Conservation (phyloP, 495 filamentous ascomycete genomes). For the Aspergillus egyptiacus region DNA sequence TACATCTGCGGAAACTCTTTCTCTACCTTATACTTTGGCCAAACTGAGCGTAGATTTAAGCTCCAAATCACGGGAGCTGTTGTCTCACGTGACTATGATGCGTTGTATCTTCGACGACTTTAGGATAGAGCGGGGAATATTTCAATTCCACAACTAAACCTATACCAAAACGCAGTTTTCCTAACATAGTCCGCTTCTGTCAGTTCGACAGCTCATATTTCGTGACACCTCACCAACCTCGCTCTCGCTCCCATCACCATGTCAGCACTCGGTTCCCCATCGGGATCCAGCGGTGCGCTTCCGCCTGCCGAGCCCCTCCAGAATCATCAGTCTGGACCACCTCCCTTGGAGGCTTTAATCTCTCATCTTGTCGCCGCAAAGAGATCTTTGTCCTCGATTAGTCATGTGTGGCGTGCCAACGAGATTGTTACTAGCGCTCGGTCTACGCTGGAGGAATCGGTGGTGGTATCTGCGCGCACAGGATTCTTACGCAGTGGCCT, state of each 20-base stretch:
- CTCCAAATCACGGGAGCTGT: too few species aligned
- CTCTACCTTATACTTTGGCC: too few species aligned
- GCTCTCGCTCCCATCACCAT: constrained; percentile 15
- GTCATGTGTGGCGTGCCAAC: constrained; percentile 78
- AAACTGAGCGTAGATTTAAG: too few species aligned
- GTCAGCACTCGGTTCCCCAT: constrained; percentile 32
- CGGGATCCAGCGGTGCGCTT: constrained; percentile 16
- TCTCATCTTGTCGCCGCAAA: constrained; percentile 82
- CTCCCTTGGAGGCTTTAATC: constrained; percentile 65
- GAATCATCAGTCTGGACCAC: constrained; percentile 21
- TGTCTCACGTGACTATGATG: too few species aligned
- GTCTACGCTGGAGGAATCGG: constrained; percentile 69
- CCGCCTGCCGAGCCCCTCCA: constrained; percentile 10
- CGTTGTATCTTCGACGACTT: not conserved
- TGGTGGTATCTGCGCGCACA: constrained; percentile 70
- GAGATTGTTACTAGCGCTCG: constrained; percentile 76
- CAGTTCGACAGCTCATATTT: not conserved
- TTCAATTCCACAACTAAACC: too few species aligned
- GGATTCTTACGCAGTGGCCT: constrained; percentile 69
- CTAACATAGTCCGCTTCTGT: not conserved
- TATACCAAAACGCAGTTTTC: constrained; percentile 1
- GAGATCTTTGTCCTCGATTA: constrained; percentile 80
- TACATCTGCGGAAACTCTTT: too few species aligned
- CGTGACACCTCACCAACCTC: not conserved
- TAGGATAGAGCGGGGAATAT: too few species aligned